These are phyloP conservation scores for Mitragyna speciosa DNA, from an alignment of 257 asterid genomes.

Conservation along the genomic window DNA sequence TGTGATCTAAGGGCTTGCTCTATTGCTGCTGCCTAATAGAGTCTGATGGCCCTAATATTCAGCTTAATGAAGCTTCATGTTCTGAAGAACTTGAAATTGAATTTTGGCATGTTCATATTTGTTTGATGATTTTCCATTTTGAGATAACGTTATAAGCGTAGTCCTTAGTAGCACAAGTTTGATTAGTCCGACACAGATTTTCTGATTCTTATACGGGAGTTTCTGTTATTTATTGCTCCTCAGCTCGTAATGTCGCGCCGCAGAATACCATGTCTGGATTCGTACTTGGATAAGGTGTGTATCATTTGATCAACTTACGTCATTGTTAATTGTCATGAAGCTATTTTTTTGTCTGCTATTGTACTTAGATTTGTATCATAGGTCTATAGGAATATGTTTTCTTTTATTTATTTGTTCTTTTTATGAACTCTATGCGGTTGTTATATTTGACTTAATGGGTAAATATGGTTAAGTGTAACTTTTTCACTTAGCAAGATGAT, in stretches of 20 bases:
- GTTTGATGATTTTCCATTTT: neutral
- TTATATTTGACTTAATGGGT: neutral
- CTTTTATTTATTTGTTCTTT: no score
- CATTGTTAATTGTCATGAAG: neutral
- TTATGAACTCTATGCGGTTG: neutral
- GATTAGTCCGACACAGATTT: neutral
- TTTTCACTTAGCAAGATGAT: neutral
- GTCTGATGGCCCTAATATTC: neutral
- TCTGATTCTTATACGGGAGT: constrained; percentile 2
- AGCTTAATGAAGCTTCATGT: neutral
- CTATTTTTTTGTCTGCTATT: neutral
- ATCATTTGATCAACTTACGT: constrained; percentile 16
- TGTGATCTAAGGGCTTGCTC: neutral
- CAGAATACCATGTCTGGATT: constrained; percentile 94
- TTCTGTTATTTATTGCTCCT: constrained; percentile 20
- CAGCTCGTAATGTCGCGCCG: constrained; percentile 99
- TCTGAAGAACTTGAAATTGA: neutral
- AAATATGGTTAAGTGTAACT: neutral
- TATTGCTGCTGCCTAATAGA: neutral
- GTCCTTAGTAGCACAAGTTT: neutral
- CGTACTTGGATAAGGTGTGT: constrained; percentile 92
- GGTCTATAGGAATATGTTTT: neutral
- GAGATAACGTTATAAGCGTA: neutral
- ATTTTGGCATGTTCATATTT: neutral
- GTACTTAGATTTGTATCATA: neutral